These are phyloP conservation scores for Fusarium robinianum DNA, from an alignment of 2,329 filamentous ascomycete genomes.

Conservation along the genomic window DNA sequence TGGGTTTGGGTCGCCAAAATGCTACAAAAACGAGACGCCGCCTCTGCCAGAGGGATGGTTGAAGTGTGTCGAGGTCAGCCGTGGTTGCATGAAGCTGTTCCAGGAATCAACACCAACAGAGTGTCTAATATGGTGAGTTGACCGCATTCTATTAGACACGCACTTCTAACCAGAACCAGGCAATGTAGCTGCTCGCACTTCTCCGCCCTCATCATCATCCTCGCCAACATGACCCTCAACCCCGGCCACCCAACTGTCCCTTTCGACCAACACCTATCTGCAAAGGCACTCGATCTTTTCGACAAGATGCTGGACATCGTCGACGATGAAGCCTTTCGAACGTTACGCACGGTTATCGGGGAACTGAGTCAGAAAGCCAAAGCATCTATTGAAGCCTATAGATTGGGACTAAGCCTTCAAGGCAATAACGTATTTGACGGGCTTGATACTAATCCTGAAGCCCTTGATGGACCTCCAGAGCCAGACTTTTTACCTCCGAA, in stretches of 20 bases:
- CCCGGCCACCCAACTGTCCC: slow-evolving; percentile 34
- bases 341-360: slow-evolving; percentile 16
- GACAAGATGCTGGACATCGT: slow-evolving; percentile 32
- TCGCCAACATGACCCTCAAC: slow-evolving; percentile 40
- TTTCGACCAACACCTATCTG: slow-evolving; percentile 37
- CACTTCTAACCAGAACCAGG: slow-evolving; percentile 15
- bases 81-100: slow-evolving; percentile 43
- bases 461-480: slow-evolving; percentile 2
- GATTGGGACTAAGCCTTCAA: background rate
- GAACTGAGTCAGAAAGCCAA: slow-evolving; percentile 30
- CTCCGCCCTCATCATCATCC: slow-evolving; percentile 41
- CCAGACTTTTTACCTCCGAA: slow-evolving; percentile 14
- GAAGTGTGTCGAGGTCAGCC: slow-evolving; percentile 40
- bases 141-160: accelerated
- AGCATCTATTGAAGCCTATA: slow-evolving; percentile 16
- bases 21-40: slow-evolving; percentile 10
- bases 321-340: slow-evolving; percentile 23
- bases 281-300: slow-evolving; percentile 37
- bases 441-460: background rate
- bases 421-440: slow-evolving; percentile 11
- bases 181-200: slow-evolving; percentile 41
- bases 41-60: slow-evolving; percentile 40
- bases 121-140: slow-evolving; percentile 40
- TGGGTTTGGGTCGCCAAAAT: background rate
- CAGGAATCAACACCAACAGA: slow-evolving; percentile 38